Evolutionary conservation across 495 filamentous ascomycete genomes (phyloP), one percentile per base, ranked within the genome.

Genomic region (Venustampulla echinocandica): DNA sequence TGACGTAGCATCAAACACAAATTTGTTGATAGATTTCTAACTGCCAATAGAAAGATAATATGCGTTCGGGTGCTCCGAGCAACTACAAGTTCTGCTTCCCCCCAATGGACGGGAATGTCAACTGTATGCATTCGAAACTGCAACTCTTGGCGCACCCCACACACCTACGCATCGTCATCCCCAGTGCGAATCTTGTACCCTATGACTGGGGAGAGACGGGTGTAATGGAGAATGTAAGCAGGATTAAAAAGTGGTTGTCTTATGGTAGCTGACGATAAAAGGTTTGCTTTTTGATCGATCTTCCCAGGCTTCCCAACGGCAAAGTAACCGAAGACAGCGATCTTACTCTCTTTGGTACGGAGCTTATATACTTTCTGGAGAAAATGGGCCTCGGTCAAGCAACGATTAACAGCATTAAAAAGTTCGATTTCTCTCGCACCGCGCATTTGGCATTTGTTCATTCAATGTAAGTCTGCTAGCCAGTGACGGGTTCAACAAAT

Each of bases 61-160:
- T 67, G 22, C 18, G 14, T 36, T 30, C 20, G 2, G 34, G 19
- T 13, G 64, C 66, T 0, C 69, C 70, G 1, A 27, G 41, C 1
- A 51, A 63, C 38, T 65, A 90, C 19, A 70, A 73, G 15, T 73
- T 90, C 25, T 90, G 85, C 55, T 94, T 94, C 47, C 92, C 92
- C 5, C 85, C 62, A 59, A 54, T 85, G 79, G 67, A 73, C 13
- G 76, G 76, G 0, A 71, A 79, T 40, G 62, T 81, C 1, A 74
- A 73, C 42, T 79, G 70, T 53, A 95, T 94, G 89, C 89, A 95
- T 56, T 92, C 86, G 4, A 95, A 95, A 55, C 63, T 95, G 10
- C 85, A 87, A 74, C 68, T 95, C 0, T 70, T 95, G 0, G 88
- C 85, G 53, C 81, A 87, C 50, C 67, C 70, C 0, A 56, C 49